Percentiles rank a stretch among this genome's conserved stretches.
Evolutionary conservation across 768 basidiomycete genomes (phyloP).

Genomic region (Hypholoma fasciculare): DNA sequence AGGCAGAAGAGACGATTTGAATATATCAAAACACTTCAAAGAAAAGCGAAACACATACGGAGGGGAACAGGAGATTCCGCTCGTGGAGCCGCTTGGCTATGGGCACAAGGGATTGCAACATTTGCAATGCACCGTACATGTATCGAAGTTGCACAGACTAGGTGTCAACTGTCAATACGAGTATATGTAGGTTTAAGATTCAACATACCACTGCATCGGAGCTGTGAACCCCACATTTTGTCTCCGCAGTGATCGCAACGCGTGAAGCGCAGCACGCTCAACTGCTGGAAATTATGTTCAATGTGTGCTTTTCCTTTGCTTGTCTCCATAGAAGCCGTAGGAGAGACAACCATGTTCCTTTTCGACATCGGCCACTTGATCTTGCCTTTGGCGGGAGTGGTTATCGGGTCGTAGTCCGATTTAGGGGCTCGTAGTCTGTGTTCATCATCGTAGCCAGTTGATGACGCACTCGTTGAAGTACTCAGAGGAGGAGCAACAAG

Average conservation of each 20-base stretch:
- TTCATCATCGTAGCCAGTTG: conserved; percentile 54
- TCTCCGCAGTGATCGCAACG: conserved; percentile 96
- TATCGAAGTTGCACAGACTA: conserved; percentile 83
- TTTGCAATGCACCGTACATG: conserved; percentile 84
- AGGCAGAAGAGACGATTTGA: not conserved
- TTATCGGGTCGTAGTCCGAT: conserved; percentile 41
- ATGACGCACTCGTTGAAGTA: conserved; percentile 45
- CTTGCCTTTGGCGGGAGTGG: conserved; percentile 54
- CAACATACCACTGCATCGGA: conserved; percentile 81
- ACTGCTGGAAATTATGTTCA: conserved; percentile 88
- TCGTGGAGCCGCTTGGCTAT: conserved; percentile 34
- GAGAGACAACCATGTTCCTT: conserved; percentile 41
- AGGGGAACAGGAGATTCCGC: conserved; percentile 37
- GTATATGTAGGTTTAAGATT: not conserved
- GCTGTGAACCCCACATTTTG: conserved; percentile 98
- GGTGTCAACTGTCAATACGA: not conserved
- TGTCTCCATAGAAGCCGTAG: conserved; percentile 29
- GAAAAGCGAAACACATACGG: conserved; percentile 30
- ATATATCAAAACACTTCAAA: conserved; percentile 14
- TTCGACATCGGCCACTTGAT: conserved; percentile 74
- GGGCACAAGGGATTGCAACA: conserved; percentile 66
- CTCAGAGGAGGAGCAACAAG: conserved; percentile 37
- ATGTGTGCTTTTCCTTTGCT: conserved; percentile 37
- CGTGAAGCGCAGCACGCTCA: conserved; percentile 85
- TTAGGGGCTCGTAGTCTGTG: conserved; percentile 39